Evolutionary conservation across 2,329 filamentous ascomycete genomes (phyloP), one percentile per base, ranked within the genome.

Genomic region (Acephala macrosclerotiorum): DNA sequence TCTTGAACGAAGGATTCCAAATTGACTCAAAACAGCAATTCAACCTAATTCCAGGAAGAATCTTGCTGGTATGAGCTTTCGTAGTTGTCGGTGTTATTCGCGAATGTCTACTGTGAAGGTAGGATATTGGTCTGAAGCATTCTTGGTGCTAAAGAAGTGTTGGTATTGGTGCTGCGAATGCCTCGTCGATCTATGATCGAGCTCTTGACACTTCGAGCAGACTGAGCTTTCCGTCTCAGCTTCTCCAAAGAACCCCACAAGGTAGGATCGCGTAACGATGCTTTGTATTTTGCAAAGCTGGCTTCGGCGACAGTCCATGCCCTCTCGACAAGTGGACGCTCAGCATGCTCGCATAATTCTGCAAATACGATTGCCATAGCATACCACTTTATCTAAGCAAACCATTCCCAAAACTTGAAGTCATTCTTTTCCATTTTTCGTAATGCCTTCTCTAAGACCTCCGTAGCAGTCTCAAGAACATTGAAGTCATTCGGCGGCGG

Each of bases 361-460:
- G 61, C 56, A 18, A 64, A 20, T 40, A 64, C 16, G 14, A 64
- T 25, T 14, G 61, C 53, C 20, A 64, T 20, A 40, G 42, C 55
- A 59, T 64, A 64, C 61, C 61, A 64, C 22, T 64, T 64, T 22
- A 20, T 36, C 61, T 55, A 64, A 33, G 42, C 40, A 33, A 55
- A 64, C 61, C 61, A 64, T 40, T 33, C 25, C 56, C 56, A 64
- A 12, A 40, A 42, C 22, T 40, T 59, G 22, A 64, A 59, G 2
- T 38, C 5, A 18, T 7, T 26, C 5, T 22, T 40, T 16, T 29
- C 22, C 18, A 4, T 22, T 53, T 53, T 64, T 16, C 35, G 26
- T 7, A 64, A 14, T 18, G 53, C 20, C 5, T 45, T 36, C 11
- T 60, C 55, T 3, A 60, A 25, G 12, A 64, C 9, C n/a, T 64